These are phyloP conservation scores for rapeseed (Brassica napus) DNA, from an alignment of 345 rosid species.

Conservation along the genomic window Da-Ae NC_063449.1:24031001-24031500, in stretches of 20 bases:
- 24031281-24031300: conserved; percentile 75
- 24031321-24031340: conserved; percentile 54
- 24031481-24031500: conserved; percentile 63
- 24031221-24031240: conserved; percentile 44
- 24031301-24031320: conserved; percentile 64
- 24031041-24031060: conserved; percentile 76
- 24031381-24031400: conserved; percentile 47
- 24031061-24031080: conserved; percentile 81
- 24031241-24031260: conserved; percentile 59
- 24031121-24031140: not conserved
- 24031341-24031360: conserved; percentile 72
- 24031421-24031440: not conserved
- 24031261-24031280: conserved; percentile 55
- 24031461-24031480: conserved; percentile 47
- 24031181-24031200: not conserved
- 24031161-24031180: not conserved
- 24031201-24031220: not conserved
- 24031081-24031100: conserved; percentile 69
- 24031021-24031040: conserved; percentile 82
- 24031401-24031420: not conserved
- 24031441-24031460: conserved; percentile 1
- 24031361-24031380: conserved; percentile 77
- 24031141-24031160: not conserved
- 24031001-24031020: conserved; percentile 89
- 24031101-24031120: conserved; percentile 47